A percentile compares a stretch with the other conserved stretches of the same genome.
Conservation (phyloP, 208 protist genomes). For the Acanthamoeba lugdunensis region DNA sequence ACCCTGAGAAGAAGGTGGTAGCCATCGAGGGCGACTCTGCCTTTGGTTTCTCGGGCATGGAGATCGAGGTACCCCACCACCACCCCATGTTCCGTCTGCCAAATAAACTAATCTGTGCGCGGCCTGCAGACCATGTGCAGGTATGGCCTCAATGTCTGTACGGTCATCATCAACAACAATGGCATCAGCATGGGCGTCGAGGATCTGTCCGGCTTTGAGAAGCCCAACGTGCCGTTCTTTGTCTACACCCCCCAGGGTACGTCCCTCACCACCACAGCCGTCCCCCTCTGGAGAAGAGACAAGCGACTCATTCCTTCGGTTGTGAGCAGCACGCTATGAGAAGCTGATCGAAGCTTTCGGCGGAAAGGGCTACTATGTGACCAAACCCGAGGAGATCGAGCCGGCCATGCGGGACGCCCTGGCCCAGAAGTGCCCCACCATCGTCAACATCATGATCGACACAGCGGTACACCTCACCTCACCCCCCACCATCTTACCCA, state of each 20-base stretch:
- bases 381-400: constrained; percentile 66
- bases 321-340: constrained; percentile 63
- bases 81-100: neutral
- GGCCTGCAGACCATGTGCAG: constrained; percentile 51
- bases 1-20: constrained; percentile 66
- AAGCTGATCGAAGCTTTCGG: constrained; percentile 66
- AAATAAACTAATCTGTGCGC: neutral
- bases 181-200: constrained; percentile 77
- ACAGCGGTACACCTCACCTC: neutral
- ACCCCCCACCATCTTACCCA: neutral
- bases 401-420: constrained; percentile 60
- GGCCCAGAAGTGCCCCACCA: constrained; percentile 59
- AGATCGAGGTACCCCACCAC: constrained; percentile 61
- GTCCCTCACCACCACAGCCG: neutral
- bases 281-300: neutral
- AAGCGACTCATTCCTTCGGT: neutral
- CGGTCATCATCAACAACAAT: constrained; percentile 80
- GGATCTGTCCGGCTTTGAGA: constrained; percentile 63
- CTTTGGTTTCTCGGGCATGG: constrained; percentile 78
- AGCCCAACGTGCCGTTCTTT: constrained; percentile 47
- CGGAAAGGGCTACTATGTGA: constrained; percentile 72
- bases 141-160: constrained; percentile 73
- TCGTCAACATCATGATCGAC: constrained; percentile 73
- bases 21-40: constrained; percentile 80
- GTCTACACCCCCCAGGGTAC: constrained; percentile 61